Conservation (phyloP, 345 rosid species). For the Camelina sativa region DNA sequence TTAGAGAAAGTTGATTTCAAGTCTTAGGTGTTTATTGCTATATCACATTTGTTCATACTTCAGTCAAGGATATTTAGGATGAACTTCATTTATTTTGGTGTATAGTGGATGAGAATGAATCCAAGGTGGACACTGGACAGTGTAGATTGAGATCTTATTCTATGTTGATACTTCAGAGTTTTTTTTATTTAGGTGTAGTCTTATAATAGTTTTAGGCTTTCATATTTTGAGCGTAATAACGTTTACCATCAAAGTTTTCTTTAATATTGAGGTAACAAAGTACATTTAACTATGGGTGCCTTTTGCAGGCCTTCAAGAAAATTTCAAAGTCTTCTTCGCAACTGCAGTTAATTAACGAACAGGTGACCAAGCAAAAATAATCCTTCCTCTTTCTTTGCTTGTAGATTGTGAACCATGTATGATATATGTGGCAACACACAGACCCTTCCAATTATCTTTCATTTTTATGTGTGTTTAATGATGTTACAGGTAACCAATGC, state of each 20-base stretch:
- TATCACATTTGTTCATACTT: background rate
- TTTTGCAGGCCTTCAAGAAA: slow-evolving; percentile 69
- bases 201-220: slow-evolving; percentile 7
- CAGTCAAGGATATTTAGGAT: slow-evolving; percentile 3
- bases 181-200: background rate
- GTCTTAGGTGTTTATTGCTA: slow-evolving; percentile 15
- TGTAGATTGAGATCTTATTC: slow-evolving; percentile 1
- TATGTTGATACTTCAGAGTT: background rate
- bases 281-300: slow-evolving; percentile 27
- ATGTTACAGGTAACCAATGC: slow-evolving; percentile 66
- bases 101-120: slow-evolving; percentile 23
- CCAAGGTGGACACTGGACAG: background rate
- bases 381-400: slow-evolving; percentile 18
- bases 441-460: background rate
- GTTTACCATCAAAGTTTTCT: background rate
- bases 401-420: slow-evolving; percentile 13
- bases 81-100: slow-evolving; percentile 14
- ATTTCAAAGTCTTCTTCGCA: slow-evolving; percentile 72
- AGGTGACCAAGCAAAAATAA: slow-evolving; percentile 50
- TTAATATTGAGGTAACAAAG: background rate
- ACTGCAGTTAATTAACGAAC: slow-evolving; percentile 77
- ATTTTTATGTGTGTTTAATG: slow-evolving; percentile 23
- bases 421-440: slow-evolving; percentile 22
- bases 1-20: background rate
- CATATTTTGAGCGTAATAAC: background rate